Percentiles rank a stretch among this genome's conserved stretches.
These are phyloP conservation scores for Pythium brachiatum DNA, from an alignment of 352 stramenopile genomes.

Conservation along the genomic window DNA sequence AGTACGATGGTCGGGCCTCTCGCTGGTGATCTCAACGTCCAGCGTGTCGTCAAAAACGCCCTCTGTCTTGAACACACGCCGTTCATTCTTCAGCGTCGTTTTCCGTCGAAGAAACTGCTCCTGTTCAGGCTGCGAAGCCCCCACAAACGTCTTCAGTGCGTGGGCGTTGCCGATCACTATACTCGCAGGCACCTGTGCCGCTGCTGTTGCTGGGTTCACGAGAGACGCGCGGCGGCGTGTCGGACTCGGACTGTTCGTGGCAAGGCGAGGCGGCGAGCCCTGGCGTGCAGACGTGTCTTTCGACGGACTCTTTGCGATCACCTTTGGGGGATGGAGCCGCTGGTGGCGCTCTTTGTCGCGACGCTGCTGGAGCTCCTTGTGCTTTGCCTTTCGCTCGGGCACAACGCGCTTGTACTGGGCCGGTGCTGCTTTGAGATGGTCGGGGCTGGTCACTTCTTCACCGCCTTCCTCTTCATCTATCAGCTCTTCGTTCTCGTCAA, in stretches of 20 bases:
- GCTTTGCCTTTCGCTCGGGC: constrained; percentile 62
- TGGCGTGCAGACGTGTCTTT: background rate
- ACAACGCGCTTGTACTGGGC: constrained; percentile 25
- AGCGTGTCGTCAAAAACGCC: constrained; percentile 37
- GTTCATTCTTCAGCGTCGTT: constrained; percentile 23
- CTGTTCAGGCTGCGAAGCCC: constrained; percentile 21
- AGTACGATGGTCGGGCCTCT: constrained; percentile 32
- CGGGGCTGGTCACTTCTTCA: background rate
- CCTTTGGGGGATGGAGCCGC: constrained; percentile 28
- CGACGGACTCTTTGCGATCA: background rate
- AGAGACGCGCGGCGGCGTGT: background rate
- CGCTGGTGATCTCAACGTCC: constrained; percentile 60
- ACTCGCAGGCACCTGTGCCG: background rate
- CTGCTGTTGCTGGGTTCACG: background rate
- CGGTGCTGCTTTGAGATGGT: background rate
- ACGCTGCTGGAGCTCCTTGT: constrained; percentile 57
- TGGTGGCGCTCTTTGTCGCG: constrained; percentile 55
- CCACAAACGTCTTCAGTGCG: constrained; percentile 2
- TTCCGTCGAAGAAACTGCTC: constrained; percentile 60
- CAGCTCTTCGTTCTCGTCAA: too few relatives aligned
- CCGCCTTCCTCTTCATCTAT: background rate
- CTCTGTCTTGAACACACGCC: constrained; percentile 43
- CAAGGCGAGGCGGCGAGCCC: background rate
- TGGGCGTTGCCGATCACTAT: constrained; percentile 1
- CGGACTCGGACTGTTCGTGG: background rate